Evolutionary conservation across 2,329 filamentous ascomycete species (phyloP), one percentile per base, ranked within the genome.

Genomic region (Pestalotiopsis sp.): DNA sequence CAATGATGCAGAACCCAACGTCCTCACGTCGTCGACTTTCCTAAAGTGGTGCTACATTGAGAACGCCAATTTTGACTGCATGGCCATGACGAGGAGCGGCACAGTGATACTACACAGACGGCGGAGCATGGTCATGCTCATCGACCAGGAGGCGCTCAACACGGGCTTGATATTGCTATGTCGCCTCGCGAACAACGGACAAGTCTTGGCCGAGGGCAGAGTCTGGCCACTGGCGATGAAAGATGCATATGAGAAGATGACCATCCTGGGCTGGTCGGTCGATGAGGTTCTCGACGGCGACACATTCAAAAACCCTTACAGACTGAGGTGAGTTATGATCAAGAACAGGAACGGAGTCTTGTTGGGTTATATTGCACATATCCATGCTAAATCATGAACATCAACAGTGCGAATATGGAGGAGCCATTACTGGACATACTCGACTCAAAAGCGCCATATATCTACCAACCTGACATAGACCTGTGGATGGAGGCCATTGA

Each of bases 31-130:
- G 9, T 11, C 10, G 20, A 30, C 14, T 3, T 52, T 52, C 20
- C 39, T 48, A 7, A 63, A 48, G 9, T 63, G 60, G 60, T 63
- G 60, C n/a, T 63, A 63, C 26, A 30, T 63, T n/a, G 60, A 63
- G 48, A 63, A 39, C 17, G 60, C 60, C 35, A 39, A 52, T 22
- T 63, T 63, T 3, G 24, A 24, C 13, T 20, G 39, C 13, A 63
- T 63, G 39, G 60, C 60, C n/a, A 63, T 63, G 60, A 63, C 39
- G 10, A 24, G n/a, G n/a, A 30, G 24, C 9, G 38, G 38, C 4
- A 48, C 60, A 9, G 40, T 63, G 3, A 48, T 63, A 11, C 17
- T 35, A 3, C 60, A 63, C n/a, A 48, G 20, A 2, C 11, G 60
- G 38, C 40, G 24, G 2, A 63, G 38, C n/a, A 44, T 22, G 2